Evolutionary conservation across 805 yeast species (phyloP).

Genomic region (Schwanniomyces occidentalis): DNA sequence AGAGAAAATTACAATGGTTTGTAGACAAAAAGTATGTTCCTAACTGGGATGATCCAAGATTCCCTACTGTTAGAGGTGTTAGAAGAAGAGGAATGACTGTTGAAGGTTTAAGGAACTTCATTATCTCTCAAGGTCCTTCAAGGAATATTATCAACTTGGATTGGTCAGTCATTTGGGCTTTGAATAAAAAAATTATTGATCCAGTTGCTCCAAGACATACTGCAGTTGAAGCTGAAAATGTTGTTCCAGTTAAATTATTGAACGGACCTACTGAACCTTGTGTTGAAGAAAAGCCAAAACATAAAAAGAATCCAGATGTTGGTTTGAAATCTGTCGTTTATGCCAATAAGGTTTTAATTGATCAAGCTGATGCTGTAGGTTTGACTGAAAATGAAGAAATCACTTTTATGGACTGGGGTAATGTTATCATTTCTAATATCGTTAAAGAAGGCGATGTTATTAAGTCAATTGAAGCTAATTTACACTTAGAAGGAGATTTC

Average conservation of each 20-base stretch:
- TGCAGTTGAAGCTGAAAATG: conserved; percentile 65
- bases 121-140: conserved; percentile 96
- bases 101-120: conserved; percentile 93
- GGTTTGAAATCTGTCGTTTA: conserved; percentile 80
- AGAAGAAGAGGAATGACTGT: conserved; percentile 99
- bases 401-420: conserved; percentile 99
- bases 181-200: conserved; percentile 95
- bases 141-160: conserved; percentile 95
- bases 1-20: conserved; percentile 99
- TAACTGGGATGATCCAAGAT: conserved; percentile 99
- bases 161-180: conserved; percentile 97
- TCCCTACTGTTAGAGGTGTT: conserved; percentile 99
- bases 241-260: conserved; percentile 63
- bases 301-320: conserved; percentile 90
- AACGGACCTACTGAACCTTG: conserved; percentile 67
- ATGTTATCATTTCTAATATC: conserved; percentile 74
- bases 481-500: conserved; percentile 95
- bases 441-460: conserved; percentile 60
- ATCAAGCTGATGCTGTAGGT: conserved; percentile 78
- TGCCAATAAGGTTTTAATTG: conserved; percentile 65
- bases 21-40: conserved; percentile 86
- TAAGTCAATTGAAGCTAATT: conserved; percentile 66
- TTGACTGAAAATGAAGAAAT: conserved; percentile 82
- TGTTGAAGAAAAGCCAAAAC: conserved; percentile 81
- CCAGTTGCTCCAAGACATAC: conserved; percentile 96